phyloP scores from a whole-genome alignment of 495 filamentous ascomycete genomes.

The Friedmanniomyces endolithicus region DNA sequence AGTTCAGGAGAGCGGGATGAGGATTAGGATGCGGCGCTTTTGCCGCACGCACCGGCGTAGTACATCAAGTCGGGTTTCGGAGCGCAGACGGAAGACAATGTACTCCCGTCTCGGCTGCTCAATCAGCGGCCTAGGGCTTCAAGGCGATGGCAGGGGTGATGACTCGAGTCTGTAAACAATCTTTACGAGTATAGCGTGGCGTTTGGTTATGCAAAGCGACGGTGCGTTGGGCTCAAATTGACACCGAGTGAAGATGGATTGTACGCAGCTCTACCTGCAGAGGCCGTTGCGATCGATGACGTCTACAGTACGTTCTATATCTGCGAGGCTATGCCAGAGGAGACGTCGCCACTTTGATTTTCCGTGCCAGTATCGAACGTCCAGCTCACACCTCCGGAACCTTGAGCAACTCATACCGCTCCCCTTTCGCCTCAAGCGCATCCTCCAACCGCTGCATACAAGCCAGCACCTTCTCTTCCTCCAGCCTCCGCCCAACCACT shows the following conservation, averaged over 20 bases:
- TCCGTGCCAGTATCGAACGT: neutral
- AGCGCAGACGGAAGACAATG: neutral
- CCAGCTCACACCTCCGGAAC: slow-evolving; percentile 5
- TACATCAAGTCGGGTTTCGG: neutral
- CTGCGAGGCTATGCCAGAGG: too few relatives aligned
- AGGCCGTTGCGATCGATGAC: too few relatives aligned
- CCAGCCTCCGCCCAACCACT: slow-evolving; percentile 67
- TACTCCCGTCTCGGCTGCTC: neutral
- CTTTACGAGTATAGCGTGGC: neutral
- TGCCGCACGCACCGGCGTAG: neutral
- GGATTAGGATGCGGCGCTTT: neutral
- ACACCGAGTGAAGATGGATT: too few relatives aligned
- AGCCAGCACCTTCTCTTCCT: slow-evolving; percentile 86
- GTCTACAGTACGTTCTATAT: neutral
- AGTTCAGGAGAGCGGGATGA: neutral
- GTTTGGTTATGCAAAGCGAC: neutral
- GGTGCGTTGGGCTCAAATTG: too few relatives aligned
- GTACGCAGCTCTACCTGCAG: too few relatives aligned
- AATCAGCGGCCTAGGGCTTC: neutral
- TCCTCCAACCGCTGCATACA: slow-evolving; percentile 70
- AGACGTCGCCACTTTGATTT: too few relatives aligned
- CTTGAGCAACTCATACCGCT: slow-evolving; percentile 17
- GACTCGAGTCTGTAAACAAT: neutral
- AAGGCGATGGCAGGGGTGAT: too few relatives aligned
- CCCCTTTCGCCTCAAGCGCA: slow-evolving; percentile 39